These are phyloP conservation scores for Globomyces sp. DNA, from an alignment of 371 early-diverging fungal genomes.

Conservation along the genomic window DNA sequence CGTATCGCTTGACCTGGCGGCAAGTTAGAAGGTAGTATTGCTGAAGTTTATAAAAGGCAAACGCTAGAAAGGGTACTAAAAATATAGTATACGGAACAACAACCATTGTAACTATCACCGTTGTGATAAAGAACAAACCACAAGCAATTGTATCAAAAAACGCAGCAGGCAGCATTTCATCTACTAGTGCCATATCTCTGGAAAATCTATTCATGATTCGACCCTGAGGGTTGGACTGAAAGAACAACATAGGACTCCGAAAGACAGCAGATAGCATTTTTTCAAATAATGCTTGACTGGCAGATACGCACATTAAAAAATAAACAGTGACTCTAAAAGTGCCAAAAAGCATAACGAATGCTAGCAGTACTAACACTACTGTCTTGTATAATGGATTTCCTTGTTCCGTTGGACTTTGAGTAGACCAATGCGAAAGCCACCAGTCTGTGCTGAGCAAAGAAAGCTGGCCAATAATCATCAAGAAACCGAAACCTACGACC, in stretches of 20 bases:
- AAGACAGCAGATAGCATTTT: slow-evolving; percentile 38
- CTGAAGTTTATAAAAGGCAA: slow-evolving; percentile 15
- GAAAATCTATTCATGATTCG: slow-evolving; percentile 42
- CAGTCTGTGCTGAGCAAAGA: slow-evolving; percentile 36
- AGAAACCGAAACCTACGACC: slow-evolving; percentile 20
- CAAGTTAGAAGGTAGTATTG: slow-evolving; percentile 17
- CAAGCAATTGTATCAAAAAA: slow-evolving; percentile 47
- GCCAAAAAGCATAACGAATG: slow-evolving; percentile 27
- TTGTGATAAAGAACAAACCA: slow-evolving; percentile 22
- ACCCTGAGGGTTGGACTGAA: slow-evolving; percentile 44
- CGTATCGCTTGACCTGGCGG: slow-evolving; percentile 45
- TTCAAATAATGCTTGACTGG: slow-evolving; percentile 25
- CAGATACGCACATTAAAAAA: slow-evolving; percentile 30
- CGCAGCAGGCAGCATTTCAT: slow-evolving; percentile 46
- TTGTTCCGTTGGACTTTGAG: slow-evolving; percentile 24
- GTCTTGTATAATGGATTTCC: slow-evolving; percentile 20
- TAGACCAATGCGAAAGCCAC: slow-evolving; percentile 40
- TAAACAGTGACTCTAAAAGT: slow-evolving; percentile 35
- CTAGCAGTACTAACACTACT: slow-evolving; percentile 30
- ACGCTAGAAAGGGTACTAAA: slow-evolving; percentile 9
- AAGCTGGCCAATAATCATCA: slow-evolving; percentile 33
- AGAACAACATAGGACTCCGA: slow-evolving; percentile 45
- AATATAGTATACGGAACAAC: slow-evolving; percentile 21
- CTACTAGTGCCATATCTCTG: slow-evolving; percentile 34
- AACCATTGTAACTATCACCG: neutral